Evolutionary conservation across 345 rosid genomes (phyloP).

Genomic region (Abelmoschus esculentus): DNA sequence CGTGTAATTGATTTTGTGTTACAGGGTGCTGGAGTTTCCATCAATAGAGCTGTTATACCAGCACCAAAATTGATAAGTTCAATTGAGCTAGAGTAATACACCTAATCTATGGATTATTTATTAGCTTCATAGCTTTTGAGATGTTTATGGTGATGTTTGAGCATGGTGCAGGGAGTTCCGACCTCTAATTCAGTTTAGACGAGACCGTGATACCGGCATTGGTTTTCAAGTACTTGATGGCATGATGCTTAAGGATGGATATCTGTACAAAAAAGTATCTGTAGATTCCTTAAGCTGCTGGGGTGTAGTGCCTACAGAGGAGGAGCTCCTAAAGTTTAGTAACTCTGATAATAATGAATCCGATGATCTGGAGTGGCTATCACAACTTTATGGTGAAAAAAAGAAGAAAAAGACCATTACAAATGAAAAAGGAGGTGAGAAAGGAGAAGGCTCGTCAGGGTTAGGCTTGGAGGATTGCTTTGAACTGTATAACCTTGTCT

Average conservation of each 20-base stretch:
- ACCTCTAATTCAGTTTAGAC: slow-evolving; percentile 68
- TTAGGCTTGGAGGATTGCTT: slow-evolving; percentile 35
- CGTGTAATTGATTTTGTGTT: slow-evolving; percentile 4
- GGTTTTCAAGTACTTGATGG: slow-evolving; percentile 71
- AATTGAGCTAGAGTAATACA: slow-evolving; percentile 79
- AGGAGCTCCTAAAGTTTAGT: slow-evolving; percentile 72
- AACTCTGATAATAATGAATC: slow-evolving; percentile 55
- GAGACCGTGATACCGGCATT: slow-evolving; percentile 76
- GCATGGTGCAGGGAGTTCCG: slow-evolving; percentile 65
- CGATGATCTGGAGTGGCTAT: slow-evolving; percentile 75
- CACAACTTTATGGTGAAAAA: slow-evolving; percentile 73
- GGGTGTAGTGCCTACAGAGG: slow-evolving; percentile 66
- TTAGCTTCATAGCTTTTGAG: background rate
- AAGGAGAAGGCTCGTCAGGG: slow-evolving; percentile 63
- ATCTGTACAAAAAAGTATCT: slow-evolving; percentile 64
- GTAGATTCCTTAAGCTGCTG: slow-evolving; percentile 62
- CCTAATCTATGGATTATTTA: slow-evolving; percentile 14
- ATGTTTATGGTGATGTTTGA: slow-evolving; percentile 5
- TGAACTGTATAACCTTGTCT: slow-evolving; percentile 61
- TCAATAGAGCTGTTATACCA: slow-evolving; percentile 43
- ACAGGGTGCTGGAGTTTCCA: slow-evolving; percentile 73
- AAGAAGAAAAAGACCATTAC: slow-evolving; percentile 43
- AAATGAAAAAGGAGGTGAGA: slow-evolving; percentile 47
- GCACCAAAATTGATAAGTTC: slow-evolving; percentile 84
- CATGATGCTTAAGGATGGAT: slow-evolving; percentile 87